phyloP scores from a whole-genome alignment of 1,284 basidiomycete genomes.

The Coniophora puteana region DNA sequence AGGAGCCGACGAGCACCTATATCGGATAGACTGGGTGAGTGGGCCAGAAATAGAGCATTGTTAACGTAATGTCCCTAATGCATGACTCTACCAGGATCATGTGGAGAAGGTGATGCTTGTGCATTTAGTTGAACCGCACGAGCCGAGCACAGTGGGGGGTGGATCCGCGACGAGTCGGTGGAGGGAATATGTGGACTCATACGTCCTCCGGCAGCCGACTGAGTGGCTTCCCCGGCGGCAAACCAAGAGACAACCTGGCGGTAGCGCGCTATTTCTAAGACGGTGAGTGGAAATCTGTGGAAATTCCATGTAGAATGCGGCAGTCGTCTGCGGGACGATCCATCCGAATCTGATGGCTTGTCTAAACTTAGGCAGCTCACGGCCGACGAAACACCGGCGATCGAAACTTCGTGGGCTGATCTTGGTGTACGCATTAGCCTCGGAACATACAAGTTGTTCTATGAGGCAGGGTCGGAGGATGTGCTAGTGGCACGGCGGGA shows the following conservation, averaged over 20 bases:
- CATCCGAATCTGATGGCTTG: conserved; percentile 16
- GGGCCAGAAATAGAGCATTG: conserved; percentile 10
- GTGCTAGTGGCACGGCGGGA: conserved; percentile 36
- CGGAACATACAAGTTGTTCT: conserved; percentile 72
- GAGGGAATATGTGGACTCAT: conserved; percentile 88
- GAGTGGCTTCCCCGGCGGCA: conserved; percentile 65
- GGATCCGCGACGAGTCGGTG: conserved; percentile 54
- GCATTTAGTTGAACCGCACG: conserved; percentile 76
- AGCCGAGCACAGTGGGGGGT: conserved; percentile 68
- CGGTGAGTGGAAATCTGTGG: conserved; percentile 31
- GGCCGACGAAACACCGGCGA: conserved; percentile 16
- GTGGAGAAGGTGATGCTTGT: conserved; percentile 64
- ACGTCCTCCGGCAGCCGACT: conserved; percentile 68
- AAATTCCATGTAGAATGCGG: background rate
- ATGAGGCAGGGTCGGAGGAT: conserved; percentile 63
- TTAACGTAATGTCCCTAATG: conserved; percentile 7
- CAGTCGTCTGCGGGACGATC: conserved; percentile 7
- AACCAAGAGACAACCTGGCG: conserved; percentile 41
- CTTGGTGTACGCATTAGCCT: conserved; percentile 62
- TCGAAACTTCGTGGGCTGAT: conserved; percentile 27
- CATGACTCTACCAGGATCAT: conserved; percentile 45
- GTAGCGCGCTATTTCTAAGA: conserved; percentile 40
- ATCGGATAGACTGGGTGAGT: conserved; percentile 88
- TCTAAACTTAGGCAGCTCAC: conserved; percentile 36
- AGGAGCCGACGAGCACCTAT: conserved; percentile 88